phyloP scores from a whole-genome alignment of 2,329 filamentous ascomycete genomes.

The Arthrobotrys sinensis region DNA sequence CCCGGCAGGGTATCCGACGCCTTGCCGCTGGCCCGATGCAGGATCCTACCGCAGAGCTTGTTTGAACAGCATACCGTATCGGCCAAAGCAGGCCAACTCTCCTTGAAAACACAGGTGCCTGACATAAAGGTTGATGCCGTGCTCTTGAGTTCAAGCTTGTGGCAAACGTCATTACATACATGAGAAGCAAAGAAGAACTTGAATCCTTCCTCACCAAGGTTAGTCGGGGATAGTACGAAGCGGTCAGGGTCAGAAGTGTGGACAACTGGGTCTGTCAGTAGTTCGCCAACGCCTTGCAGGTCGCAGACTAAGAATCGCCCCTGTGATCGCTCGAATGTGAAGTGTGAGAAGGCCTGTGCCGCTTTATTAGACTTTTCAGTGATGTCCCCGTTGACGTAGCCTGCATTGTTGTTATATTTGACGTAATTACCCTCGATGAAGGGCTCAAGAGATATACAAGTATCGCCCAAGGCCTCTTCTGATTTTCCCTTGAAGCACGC shows the following conservation, averaged over 20 bases:
- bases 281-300: slow-evolving; percentile 67
- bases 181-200: slow-evolving; percentile 68
- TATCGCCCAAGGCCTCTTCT: background rate
- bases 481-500: slow-evolving; percentile 65
- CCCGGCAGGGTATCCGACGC: slow-evolving; percentile 63
- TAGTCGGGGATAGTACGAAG: slow-evolving; percentile 66
- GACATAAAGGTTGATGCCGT: slow-evolving; percentile 62
- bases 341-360: slow-evolving; percentile 69
- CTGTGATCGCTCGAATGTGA: slow-evolving; percentile 68
- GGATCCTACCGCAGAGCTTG: slow-evolving; percentile 67
- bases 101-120: slow-evolving; percentile 64
- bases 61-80: slow-evolving; percentile 67
- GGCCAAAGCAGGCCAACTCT: slow-evolving; percentile 66
- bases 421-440: slow-evolving; percentile 67
- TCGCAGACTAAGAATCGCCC: slow-evolving; percentile 67
- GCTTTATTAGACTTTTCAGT: slow-evolving; percentile 63
- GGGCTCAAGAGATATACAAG: slow-evolving; percentile 67
- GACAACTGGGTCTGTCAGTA: slow-evolving; percentile 68
- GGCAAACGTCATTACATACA: slow-evolving; percentile 66
- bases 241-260: slow-evolving; percentile 66
- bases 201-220: slow-evolving; percentile 66
- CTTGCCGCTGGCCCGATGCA: slow-evolving; percentile 63
- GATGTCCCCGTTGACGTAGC: slow-evolving; percentile 31
- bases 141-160: slow-evolving; percentile 65
- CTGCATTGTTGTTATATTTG: slow-evolving; percentile 68